Evolutionary conservation across 2,329 filamentous ascomycete species (phyloP).

Genomic region (Colletotrichum shisoi): DNA sequence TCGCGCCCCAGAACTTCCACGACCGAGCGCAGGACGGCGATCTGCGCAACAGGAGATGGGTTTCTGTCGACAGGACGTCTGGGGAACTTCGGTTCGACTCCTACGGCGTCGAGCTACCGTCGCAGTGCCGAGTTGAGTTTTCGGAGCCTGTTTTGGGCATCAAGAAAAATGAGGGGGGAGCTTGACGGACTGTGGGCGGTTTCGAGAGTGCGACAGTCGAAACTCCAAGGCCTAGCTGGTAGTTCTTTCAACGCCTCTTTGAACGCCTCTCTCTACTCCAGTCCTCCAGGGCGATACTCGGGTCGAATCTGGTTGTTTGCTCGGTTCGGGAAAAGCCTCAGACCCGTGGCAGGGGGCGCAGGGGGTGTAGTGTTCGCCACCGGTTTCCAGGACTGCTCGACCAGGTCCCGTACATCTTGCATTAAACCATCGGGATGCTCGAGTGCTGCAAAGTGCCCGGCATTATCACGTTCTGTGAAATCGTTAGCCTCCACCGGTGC

Average conservation of each 20-base stretch:
- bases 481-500: background rate
- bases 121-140: constrained; percentile 44
- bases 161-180: constrained; percentile 22
- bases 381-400: background rate
- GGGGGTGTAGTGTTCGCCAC: no score
- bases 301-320: background rate
- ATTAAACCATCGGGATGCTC: constrained; percentile 32
- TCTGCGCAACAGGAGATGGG: constrained; percentile 48
- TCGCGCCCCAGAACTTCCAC: constrained; percentile 49
- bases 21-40: constrained; percentile 50
- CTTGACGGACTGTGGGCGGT: background rate
- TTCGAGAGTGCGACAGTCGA: no score
- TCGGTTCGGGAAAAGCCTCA: constrained; percentile 1
- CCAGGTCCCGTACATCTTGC: constrained; percentile 29
- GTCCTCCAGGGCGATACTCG: constrained; percentile 9
- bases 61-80: constrained; percentile 42
- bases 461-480: constrained; percentile 37
- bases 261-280: no score
- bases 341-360: background rate
- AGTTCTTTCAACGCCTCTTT: no score
- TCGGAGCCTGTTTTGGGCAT: constrained; percentile 43
- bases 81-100: constrained; percentile 44
- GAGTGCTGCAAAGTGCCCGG: constrained; percentile 41
- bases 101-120: constrained; percentile 46
- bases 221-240: no score